A percentile compares a stretch with the other conserved stretches of the same genome.
These are phyloP conservation scores for Collariella sp. DNA, from an alignment of 495 filamentous ascomycete species.

Conservation along the genomic window DNA sequence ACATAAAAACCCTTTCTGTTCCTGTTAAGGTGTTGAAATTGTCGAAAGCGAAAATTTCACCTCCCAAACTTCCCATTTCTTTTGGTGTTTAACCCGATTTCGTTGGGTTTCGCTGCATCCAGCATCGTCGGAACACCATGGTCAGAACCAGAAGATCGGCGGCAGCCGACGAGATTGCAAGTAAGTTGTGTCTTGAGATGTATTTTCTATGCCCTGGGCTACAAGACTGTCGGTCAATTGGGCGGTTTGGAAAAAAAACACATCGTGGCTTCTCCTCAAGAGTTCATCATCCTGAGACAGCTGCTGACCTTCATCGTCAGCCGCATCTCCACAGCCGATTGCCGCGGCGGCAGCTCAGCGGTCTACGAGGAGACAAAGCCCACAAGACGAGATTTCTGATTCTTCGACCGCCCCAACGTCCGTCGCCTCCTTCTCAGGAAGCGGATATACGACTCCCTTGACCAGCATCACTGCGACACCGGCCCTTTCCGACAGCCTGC, in stretches of 20 bases:
- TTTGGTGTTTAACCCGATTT: background rate
- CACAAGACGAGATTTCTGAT: conserved; percentile 6
- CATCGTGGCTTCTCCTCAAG: too few species aligned
- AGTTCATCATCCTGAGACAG: background rate
- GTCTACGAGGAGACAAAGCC: background rate
- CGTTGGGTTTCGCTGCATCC: background rate
- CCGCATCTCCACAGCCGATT: background rate
- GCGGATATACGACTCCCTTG: conserved; percentile 63
- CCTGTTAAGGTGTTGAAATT: background rate
- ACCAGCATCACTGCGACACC: conserved; percentile 64
- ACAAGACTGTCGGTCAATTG: background rate
- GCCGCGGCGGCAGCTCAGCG: conserved; percentile 1
- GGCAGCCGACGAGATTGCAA: conserved; percentile 12
- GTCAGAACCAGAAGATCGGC: conserved; percentile 21
- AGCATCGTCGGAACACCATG: conserved; percentile 7
- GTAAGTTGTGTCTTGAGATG: conserved; percentile 10
- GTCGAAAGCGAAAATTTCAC: background rate
- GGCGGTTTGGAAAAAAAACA: background rate
- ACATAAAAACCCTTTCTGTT: background rate
- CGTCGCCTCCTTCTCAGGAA: conserved; percentile 37
- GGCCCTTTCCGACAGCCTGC: conserved; percentile 19
- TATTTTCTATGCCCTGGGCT: background rate
- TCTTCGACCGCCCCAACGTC: conserved; percentile 35
- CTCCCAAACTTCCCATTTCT: background rate
- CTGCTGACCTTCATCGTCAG: conserved; percentile 1